Evolutionary conservation across 331 rosid species (phyloP), one percentile per base, ranked within the genome.

Genomic region (Pyrus hybrid): DNA sequence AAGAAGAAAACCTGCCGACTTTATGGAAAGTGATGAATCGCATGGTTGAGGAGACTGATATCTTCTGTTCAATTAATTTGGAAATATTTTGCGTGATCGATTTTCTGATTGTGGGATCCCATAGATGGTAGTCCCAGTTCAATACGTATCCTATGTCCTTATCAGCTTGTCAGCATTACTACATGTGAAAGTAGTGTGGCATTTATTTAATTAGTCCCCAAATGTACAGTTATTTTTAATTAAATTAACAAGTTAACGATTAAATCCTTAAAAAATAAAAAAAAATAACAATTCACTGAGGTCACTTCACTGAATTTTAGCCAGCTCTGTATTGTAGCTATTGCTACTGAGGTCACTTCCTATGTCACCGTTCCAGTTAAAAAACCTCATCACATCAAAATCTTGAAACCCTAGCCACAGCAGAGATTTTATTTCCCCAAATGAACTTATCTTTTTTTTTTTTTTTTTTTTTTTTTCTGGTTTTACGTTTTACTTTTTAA

Each of bases 351-450:
- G 62, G 79, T 76, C 87, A 68, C 67, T 32, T 41, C 64, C 33
- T 62, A 76, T 67, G 20, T 68, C 79, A 79, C 70, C 71, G 62
- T 54, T 43, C 43, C 29, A 21, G 67, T 69, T 63, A 22, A 8
- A 30, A 49, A 58, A 51, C 5, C 47, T 41, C 47, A 41, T 18
- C 12, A 3, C 37, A 33, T 57, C 29, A 67, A 67, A 76, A 76
- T 76, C 80, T 67, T 67, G 75, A 51, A 67, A 28, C 79, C 41
- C 76, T 72, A 23, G 73, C 72, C 76, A 74, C 75, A 62, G 21
- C 18, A 53, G 28, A 62, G 64, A 72, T 72, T 67, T 79, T 63
- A 35, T 72, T 67, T 43, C 64, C 22, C 6, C 3, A 67, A 54
- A 54, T 70, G 12, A 78, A 74, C 76, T 62, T 29, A 20, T 54